Base-by-base conservation (phyloP, 192 early-diverging fungal genomes). In the Phlyctochytrium arcticum region DNA sequence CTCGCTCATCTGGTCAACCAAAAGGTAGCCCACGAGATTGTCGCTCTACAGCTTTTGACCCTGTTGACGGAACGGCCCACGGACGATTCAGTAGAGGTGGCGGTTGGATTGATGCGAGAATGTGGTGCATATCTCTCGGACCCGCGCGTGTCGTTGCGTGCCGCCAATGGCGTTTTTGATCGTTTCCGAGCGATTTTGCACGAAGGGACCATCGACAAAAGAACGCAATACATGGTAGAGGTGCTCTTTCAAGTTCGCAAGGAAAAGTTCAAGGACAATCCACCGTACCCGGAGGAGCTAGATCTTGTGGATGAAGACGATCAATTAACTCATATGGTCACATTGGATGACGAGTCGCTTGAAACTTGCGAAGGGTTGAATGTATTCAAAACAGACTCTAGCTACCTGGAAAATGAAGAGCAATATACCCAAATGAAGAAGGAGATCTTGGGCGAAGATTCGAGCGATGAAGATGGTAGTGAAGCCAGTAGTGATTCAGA, bases 161-260 rank as follows among this genome's bases (percentile, higher is more conserved):
- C 90, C 2, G 86, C 86, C 49, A 89, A 90, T 62, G 88, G 86
- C 21, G 87, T 96, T 24, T 98, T 92, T 75, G 94, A 98, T 63
- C 85, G 93, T 5, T 92, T 98, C 64, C 83, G 94, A 26, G 85
- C 88, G 4, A 92, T 96, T 48, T 71, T 98, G 34, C 94, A 98
- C 66, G 94, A 98, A 67, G 93, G 92, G 7, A 81, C 86, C 34
- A 92, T 98, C 46, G 94, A 96, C 57, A 94, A 92, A 68, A 90
- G 95, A 65, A 87, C 91, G 4, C 94, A 98, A 72, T 93, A 96
- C 61, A 98, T 96, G 94, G 90, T 98, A 30, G 95, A 98, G 72
- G 94, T 95, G 19, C 65, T 98, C 30, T 96, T 98, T 70, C 94
- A 98, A 80, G 83, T 93, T 23, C 82, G 95, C 34, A 92, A 92